A percentile compares a stretch with the other conserved stretches of the same genome.
Conservation (phyloP, 108 stramenopile species). For the Licmophora abbreviata region DNA sequence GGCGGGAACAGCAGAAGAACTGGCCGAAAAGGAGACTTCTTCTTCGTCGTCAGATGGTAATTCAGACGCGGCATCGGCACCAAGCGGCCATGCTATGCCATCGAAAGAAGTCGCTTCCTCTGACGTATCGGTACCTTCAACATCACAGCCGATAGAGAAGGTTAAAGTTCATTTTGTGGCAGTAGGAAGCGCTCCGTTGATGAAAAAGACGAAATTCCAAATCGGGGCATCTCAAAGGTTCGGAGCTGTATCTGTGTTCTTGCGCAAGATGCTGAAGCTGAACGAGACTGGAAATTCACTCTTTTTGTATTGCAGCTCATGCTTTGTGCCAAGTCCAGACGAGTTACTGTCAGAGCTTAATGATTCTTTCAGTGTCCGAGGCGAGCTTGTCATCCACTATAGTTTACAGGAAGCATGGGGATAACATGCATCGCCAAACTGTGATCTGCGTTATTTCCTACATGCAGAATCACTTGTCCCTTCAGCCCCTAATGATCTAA, state of each 20-base stretch:
- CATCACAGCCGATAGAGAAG: constrained; percentile 18
- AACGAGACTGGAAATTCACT: constrained; percentile 23
- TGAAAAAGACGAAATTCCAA: constrained; percentile 82
- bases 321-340: constrained; percentile 78
- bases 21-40: no score
- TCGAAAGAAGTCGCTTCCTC: no score
- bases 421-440: no score
- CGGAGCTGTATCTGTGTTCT: constrained; percentile 44
- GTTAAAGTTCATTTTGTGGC: constrained; percentile 84
- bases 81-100: no score
- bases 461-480: no score
- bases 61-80: no score
- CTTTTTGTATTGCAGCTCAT: constrained; percentile 63
- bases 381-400: constrained; percentile 80
- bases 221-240: constrained; percentile 64
- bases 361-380: constrained; percentile 65
- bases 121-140: neutral
- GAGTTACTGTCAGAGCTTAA: constrained; percentile 61
- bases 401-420: constrained; percentile 88
- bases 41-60: no score
- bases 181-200: constrained; percentile 74
- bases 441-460: no score
- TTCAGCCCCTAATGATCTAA: no score
- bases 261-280: constrained; percentile 68
- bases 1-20: no score